These are phyloP conservation scores for Agaricus bisporus DNA, from an alignment of 768 basidiomycete genomes.

Conservation along the genomic window DNA sequence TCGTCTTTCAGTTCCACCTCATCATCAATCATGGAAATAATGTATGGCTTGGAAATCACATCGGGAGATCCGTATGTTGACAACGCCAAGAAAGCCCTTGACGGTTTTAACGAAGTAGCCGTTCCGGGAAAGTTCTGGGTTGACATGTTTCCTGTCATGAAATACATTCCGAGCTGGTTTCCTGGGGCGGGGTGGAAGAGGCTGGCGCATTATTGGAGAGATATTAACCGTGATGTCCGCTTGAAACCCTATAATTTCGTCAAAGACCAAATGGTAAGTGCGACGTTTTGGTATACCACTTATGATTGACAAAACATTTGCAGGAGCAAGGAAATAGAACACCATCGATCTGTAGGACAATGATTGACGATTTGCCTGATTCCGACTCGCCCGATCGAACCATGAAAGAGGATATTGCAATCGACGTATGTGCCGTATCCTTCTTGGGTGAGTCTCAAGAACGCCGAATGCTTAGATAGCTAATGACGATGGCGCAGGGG, in stretches of 20 bases:
- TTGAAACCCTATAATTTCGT: constrained; percentile 6
- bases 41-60: constrained; percentile 24
- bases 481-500: neutral
- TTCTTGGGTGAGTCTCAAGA: constrained; percentile 1
- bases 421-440: neutral
- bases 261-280: constrained; percentile 7
- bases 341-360: constrained; percentile 1
- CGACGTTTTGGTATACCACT: too few species aligned
- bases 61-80: constrained; percentile 30
- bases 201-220: constrained; percentile 10
- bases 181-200: constrained; percentile 31
- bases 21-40: constrained; percentile 17
- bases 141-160: constrained; percentile 17
- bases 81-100: constrained; percentile 24
- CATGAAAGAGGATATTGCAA: constrained; percentile 3
- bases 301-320: neutral
- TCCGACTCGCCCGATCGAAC: neutral
- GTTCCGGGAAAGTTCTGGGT: constrained; percentile 17
- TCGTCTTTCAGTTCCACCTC: neutral
- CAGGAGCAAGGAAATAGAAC: neutral
- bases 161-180: constrained; percentile 29
- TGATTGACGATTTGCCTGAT: constrained; percentile 8
- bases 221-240: neutral
- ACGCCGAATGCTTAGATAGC: neutral
- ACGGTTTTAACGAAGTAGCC: constrained; percentile 17